Evolutionary conservation across 306 rosid species (phyloP).

Genomic region (Cicer chorassanicum): DNA sequence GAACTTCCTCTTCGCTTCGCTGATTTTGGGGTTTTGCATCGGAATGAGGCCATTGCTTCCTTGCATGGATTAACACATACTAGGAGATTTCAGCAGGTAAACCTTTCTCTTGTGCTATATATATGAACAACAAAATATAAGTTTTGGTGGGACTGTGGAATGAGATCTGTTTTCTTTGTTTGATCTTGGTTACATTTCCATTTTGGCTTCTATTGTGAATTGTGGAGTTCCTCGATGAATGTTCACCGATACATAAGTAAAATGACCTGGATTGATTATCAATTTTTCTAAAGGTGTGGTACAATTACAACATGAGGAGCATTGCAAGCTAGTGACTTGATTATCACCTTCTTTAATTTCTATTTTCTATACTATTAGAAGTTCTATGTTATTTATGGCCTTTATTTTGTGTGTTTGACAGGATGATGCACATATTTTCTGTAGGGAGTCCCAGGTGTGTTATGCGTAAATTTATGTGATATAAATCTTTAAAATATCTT

Average conservation of each 20-base stretch:
- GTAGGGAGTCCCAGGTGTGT: conserved; percentile 90
- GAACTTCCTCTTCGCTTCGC: conserved; percentile 96
- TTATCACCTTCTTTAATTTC: conserved; percentile 28
- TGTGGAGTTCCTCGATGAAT: neutral
- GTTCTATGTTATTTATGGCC: conserved; percentile 41
- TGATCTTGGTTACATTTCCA: conserved; percentile 23
- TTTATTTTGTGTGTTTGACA: conserved; percentile 51
- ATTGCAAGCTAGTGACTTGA: conserved; percentile 20
- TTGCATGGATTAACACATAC: conserved; percentile 90
- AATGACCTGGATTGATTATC: neutral
- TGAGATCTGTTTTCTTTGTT: neutral
- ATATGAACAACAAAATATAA: neutral
- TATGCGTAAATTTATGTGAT: conserved; percentile 18
- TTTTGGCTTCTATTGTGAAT: neutral
- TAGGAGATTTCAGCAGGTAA: conserved; percentile 94
- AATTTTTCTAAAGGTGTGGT: conserved; percentile 15
- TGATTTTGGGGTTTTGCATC: conserved; percentile 96
- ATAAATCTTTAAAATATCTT: conserved; percentile 7
- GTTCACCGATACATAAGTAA: neutral
- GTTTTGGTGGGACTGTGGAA: neutral
- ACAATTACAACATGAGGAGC: conserved; percentile 9
- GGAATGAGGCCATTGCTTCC: conserved; percentile 96
- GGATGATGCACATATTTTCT: conserved; percentile 98
- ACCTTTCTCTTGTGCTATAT: neutral
- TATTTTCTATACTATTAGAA: conserved; percentile 22